Conservation (phyloP, 371 early-diverging fungal species). For the Mortierella sp. region DNA sequence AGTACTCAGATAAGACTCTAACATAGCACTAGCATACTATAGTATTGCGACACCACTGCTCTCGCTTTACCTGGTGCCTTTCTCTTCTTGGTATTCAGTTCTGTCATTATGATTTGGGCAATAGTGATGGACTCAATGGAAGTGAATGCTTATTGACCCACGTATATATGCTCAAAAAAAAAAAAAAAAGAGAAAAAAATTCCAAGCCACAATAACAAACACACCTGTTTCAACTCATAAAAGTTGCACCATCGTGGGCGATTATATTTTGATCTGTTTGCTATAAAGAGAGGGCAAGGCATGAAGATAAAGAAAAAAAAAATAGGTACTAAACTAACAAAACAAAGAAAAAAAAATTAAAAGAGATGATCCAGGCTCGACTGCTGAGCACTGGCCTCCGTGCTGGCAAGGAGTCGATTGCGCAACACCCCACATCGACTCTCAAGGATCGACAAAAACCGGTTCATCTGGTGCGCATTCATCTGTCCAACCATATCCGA, state of each 20-base stretch:
- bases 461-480: slow-evolving; percentile 64
- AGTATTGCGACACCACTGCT: no score
- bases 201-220: not conserved
- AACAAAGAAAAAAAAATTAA: slow-evolving; percentile 10
- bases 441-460: slow-evolving; percentile 62
- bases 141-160: not conserved
- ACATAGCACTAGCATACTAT: no score
- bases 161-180: not conserved
- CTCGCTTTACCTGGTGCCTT: not conserved
- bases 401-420: slow-evolving; percentile 39
- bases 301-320: not conserved
- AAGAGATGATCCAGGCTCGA: slow-evolving; percentile 43
- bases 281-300: not conserved
- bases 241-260: not conserved
- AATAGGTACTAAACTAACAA: not conserved
- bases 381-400: slow-evolving; percentile 34
- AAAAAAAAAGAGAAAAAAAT: slow-evolving; percentile 4
- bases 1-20: no score
- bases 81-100: not conserved
- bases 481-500: slow-evolving; percentile 60
- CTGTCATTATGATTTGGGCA: not conserved
- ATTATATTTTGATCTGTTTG: not conserved
- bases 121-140: slow-evolving; percentile 3
- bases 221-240: no score
- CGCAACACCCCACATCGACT: slow-evolving; percentile 53